A percentile compares a stretch with the other conserved stretches of the same genome.
Evolutionary conservation across 2,329 filamentous ascomycete genomes (phyloP).

Genomic region (Aspergillus aculeatus): DNA sequence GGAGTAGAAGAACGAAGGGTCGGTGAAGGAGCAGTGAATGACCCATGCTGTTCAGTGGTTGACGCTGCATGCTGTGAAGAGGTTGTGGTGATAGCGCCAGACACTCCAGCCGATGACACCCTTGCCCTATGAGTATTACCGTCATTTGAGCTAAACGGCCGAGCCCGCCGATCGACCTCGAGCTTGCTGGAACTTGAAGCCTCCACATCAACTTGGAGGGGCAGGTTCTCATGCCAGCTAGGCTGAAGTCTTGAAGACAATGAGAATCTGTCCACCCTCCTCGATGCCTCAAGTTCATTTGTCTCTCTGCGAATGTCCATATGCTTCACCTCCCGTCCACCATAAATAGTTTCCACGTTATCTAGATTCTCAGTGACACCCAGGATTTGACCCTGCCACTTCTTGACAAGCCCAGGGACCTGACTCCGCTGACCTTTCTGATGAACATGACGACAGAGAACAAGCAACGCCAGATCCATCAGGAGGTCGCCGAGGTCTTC

Average conservation of each 20-base stretch:
- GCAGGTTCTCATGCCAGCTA: background rate
- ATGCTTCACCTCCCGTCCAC: background rate
- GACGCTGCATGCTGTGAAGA: background rate
- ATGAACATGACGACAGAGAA: constrained; percentile 22
- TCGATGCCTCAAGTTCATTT: background rate
- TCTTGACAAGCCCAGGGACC: constrained; percentile 10
- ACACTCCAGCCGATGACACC: background rate
- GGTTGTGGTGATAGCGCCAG: background rate
- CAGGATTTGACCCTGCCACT: constrained; percentile 14
- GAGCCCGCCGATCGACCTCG: background rate
- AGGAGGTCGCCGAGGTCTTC: constrained; percentile 15
- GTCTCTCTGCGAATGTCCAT: background rate
- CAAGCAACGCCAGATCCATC: constrained; percentile 22
- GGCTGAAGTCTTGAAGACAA: background rate
- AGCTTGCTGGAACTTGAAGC: background rate
- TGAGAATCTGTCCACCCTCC: background rate
- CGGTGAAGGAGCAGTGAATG: background rate
- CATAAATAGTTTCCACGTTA: background rate
- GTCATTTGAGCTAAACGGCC: background rate
- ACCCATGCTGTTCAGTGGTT: background rate
- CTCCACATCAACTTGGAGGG: background rate
- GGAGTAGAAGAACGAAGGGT: background rate
- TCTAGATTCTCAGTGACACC: background rate
- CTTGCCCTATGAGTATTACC: background rate
- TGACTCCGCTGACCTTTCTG: constrained; percentile 12